Conservation (phyloP, 2,329 filamentous ascomycete species). For the Podosphaera aphanis region DNA sequence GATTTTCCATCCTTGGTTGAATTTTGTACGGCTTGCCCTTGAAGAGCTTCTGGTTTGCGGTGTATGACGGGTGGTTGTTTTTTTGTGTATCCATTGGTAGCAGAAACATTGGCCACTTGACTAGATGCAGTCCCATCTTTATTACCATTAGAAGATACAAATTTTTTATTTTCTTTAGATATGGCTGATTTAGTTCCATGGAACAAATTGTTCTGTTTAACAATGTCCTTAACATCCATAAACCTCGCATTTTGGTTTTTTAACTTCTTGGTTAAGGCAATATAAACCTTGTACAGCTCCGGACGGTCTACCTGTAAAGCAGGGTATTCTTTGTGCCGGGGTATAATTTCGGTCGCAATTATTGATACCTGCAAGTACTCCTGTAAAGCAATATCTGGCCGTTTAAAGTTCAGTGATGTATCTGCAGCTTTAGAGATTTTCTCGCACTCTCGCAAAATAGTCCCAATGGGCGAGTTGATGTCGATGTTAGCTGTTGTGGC, state of each 20-base stretch:
- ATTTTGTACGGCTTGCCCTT: slow-evolving; percentile 32
- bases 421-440: slow-evolving; percentile 33
- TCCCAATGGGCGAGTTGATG: slow-evolving; percentile 24
- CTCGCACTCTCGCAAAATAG: slow-evolving; percentile 29
- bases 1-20: slow-evolving; percentile 11
- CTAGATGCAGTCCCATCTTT: background rate
- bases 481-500: slow-evolving; percentile 15
- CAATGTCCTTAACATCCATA: slow-evolving; percentile 31
- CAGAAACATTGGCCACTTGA: background rate
- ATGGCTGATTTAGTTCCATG: slow-evolving; percentile 21
- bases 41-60: slow-evolving; percentile 44
- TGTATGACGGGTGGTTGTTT: slow-evolving; percentile 24
- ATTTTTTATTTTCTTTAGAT: background rate
- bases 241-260: slow-evolving; percentile 25
- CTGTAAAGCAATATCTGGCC: slow-evolving; percentile 52
- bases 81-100: slow-evolving; percentile 13
- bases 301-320: slow-evolving; percentile 30
- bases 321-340: slow-evolving; percentile 51
- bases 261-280: slow-evolving; percentile 26
- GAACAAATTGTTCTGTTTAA: slow-evolving; percentile 38
- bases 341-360: slow-evolving; percentile 54
- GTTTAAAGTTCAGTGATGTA: slow-evolving; percentile 35
- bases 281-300: slow-evolving; percentile 25
- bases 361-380: slow-evolving; percentile 68
- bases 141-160: too few relatives aligned